A percentile compares a stretch with the other conserved stretches of the same genome.
Evolutionary conservation across 2,329 filamentous ascomycete species (phyloP).

Genomic region (Hypomyces rosellus): DNA sequence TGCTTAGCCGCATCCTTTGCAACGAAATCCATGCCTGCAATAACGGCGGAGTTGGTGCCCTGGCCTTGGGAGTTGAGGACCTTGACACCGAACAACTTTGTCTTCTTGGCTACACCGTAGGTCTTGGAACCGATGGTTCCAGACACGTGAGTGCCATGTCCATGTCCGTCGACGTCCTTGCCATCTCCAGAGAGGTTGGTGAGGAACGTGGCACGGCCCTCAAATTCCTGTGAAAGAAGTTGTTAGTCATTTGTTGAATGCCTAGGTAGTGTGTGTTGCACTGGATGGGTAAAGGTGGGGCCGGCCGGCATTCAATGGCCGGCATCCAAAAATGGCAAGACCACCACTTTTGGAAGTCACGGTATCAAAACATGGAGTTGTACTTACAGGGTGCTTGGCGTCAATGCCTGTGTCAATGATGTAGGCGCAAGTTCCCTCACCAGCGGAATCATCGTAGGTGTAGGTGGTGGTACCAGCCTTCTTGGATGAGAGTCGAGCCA

Average conservation of each 20-base stretch:
- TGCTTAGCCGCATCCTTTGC: conserved; percentile 30
- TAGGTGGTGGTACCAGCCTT: conserved; percentile 21
- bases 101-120: conserved; percentile 37
- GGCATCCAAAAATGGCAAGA: too few species aligned
- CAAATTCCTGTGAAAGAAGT: conserved; percentile 21
- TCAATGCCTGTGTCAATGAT: conserved; percentile 42
- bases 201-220: conserved; percentile 24
- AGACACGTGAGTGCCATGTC: conserved; percentile 37
- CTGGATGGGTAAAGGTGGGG: too few species aligned
- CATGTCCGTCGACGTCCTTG: conserved; percentile 25
- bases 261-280: too few species aligned
- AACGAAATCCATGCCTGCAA: conserved; percentile 41
- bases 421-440: conserved; percentile 37
- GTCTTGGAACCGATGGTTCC: conserved; percentile 28
- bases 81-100: conserved; percentile 38
- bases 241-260: too few species aligned
- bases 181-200: too few species aligned
- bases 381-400: conserved; percentile 30
- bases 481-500: conserved; percentile 30
- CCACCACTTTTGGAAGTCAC: too few species aligned
- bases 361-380: not conserved
- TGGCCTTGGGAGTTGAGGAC: conserved; percentile 33
- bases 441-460: conserved; percentile 33
- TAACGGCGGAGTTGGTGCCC: conserved; percentile 33
- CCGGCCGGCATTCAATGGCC: too few species aligned